Conservation (phyloP, 805 yeast genomes). For the Candida silvicultrix region DNA sequence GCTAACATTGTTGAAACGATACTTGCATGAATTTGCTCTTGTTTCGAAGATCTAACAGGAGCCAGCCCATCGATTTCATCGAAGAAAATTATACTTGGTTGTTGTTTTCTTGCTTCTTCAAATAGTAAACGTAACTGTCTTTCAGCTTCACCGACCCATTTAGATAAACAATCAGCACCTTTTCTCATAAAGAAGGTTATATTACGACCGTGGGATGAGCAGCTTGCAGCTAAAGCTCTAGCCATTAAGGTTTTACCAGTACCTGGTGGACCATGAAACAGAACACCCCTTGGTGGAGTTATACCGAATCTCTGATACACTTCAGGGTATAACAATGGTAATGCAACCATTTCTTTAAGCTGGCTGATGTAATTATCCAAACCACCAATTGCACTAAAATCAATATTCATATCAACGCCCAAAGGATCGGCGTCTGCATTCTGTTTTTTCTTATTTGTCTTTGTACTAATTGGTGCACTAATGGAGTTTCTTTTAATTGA, state of each 20-base stretch:
- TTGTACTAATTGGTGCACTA: slow-evolving; percentile 20
- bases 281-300: slow-evolving; percentile 95
- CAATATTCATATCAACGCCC: slow-evolving; percentile 83
- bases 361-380: slow-evolving; percentile 85
- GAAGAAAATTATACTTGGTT: slow-evolving; percentile 92
- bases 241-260: slow-evolving; percentile 99
- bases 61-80: slow-evolving; percentile 99
- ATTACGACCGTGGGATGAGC: slow-evolving; percentile 76
- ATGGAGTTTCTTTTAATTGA: slow-evolving; percentile 30
- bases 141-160: slow-evolving; percentile 99
- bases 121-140: slow-evolving; percentile 84
- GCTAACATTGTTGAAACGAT: slow-evolving; percentile 94
- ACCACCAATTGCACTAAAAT: slow-evolving; percentile 85
- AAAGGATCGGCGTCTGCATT: slow-evolving; percentile 90
- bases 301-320: slow-evolving; percentile 83
- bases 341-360: slow-evolving; percentile 92
- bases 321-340: slow-evolving; percentile 91
- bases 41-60: slow-evolving; percentile 95
- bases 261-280: slow-evolving; percentile 99
- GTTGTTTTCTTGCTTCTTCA: slow-evolving; percentile 94
- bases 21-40: slow-evolving; percentile 97
- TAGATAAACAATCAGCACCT: slow-evolving; percentile 94
- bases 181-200: slow-evolving; percentile 97
- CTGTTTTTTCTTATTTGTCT: slow-evolving; percentile 40
- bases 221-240: slow-evolving; percentile 91